Conservation (phyloP, 2,329 filamentous ascomycete species). For the Dactylellina cionopaga region DNA sequence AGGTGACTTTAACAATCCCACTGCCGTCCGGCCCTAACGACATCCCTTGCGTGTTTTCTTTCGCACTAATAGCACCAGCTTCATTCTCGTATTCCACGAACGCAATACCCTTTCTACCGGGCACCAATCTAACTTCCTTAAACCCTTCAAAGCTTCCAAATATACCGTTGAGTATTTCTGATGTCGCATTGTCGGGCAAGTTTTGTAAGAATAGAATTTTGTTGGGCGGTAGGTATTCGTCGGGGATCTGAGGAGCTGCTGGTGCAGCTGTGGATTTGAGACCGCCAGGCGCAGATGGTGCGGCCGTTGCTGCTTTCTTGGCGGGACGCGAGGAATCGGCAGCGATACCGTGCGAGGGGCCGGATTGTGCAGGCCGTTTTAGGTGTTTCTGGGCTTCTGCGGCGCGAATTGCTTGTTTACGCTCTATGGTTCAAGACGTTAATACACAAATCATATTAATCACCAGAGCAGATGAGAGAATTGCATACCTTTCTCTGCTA, state of each 20-base stretch:
- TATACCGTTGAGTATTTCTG: slow-evolving; percentile 79
- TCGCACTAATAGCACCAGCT: slow-evolving; percentile 87
- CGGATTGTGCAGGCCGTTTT: slow-evolving; percentile 67
- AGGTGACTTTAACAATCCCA: slow-evolving; percentile 91
- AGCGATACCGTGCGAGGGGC: slow-evolving; percentile 55
- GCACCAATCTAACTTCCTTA: slow-evolving; percentile 88
- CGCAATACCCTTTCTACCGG: slow-evolving; percentile 84
- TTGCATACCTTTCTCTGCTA: slow-evolving; percentile 85
- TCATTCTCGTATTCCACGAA: slow-evolving; percentile 97
- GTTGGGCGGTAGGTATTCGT: slow-evolving; percentile 97
- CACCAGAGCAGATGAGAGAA: not conserved
- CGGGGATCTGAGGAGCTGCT: slow-evolving; percentile 81
- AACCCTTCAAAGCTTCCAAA: slow-evolving; percentile 94
- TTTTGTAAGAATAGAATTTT: slow-evolving; percentile 96
- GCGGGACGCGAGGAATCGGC: slow-evolving; percentile 60
- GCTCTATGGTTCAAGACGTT: slow-evolving; percentile 65
- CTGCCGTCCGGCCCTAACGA: slow-evolving; percentile 73
- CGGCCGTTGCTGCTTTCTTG: slow-evolving; percentile 63
- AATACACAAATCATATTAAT: not conserved
- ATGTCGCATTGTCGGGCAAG: slow-evolving; percentile 84
- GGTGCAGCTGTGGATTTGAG: slow-evolving; percentile 77
- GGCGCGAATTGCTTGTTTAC: slow-evolving; percentile 83
- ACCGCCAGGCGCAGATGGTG: slow-evolving; percentile 71
- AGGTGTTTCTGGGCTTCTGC: slow-evolving; percentile 80
- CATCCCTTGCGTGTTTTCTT: slow-evolving; percentile 91